Percentiles rank a stretch among this genome's conserved stretches.
These are phyloP conservation scores for Kwoniella dendrophila DNA, from an alignment of 768 basidiomycete species.

Conservation along the genomic window DNA sequence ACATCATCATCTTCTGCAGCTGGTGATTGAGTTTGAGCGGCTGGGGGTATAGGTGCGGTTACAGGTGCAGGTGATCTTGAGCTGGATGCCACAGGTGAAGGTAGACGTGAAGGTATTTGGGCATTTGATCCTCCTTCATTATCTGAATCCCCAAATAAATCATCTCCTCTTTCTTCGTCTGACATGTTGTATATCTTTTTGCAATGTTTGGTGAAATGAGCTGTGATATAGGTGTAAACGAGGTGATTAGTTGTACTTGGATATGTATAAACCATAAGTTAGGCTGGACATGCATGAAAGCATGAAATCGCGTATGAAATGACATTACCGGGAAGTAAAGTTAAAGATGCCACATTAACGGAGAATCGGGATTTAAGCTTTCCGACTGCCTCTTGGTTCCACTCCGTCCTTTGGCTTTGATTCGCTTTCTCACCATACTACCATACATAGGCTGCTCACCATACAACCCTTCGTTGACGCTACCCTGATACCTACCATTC, in stretches of 20 bases:
- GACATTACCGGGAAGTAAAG: background rate
- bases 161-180: conserved; percentile 37
- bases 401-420: conserved; percentile 1
- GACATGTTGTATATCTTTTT: conserved; percentile 30
- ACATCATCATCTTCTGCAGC: conserved; percentile 20
- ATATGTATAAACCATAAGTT: no score
- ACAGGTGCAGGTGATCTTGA: conserved; percentile 24
- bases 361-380: conserved; percentile 24
- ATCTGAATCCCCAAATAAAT: conserved; percentile 38
- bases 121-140: conserved; percentile 4
- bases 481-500: no score
- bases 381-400: no score
- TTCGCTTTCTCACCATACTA: conserved; percentile 3
- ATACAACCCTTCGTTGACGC: background rate
- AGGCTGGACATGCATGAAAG: background rate
- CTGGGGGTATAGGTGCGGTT: no score
- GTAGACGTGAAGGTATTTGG: conserved; percentile 4
- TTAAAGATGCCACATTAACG: conserved; percentile 19
- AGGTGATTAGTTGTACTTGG: no score
- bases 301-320: background rate
- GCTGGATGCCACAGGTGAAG: conserved; percentile 32
- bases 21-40: conserved; percentile 9
- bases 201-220: no score
- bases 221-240: no score
- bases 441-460: conserved; percentile 3